Percentiles rank a stretch among this genome's conserved stretches.
These are phyloP conservation scores for Rhizophagus prolifer DNA, from an alignment of 192 early-diverging fungal genomes.

Conservation along the genomic window DNA sequence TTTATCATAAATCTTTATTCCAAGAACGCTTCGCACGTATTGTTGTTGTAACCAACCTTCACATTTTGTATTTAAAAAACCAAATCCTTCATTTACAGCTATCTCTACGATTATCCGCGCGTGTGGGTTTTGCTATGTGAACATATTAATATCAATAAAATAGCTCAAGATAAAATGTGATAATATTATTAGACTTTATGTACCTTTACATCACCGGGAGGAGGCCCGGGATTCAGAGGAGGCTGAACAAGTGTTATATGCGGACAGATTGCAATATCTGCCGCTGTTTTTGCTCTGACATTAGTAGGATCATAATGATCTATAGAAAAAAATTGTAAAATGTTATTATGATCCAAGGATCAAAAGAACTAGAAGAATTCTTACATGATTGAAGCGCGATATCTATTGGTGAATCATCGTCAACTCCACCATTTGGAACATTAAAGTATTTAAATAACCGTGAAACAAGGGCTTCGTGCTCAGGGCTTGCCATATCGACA, in stretches of 20 bases:
- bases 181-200: constrained; percentile 26
- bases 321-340: constrained; percentile 26
- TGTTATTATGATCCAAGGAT: constrained; percentile 22
- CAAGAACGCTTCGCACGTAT: constrained; percentile 11
- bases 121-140: constrained; percentile 19
- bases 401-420: constrained; percentile 17
- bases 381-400: constrained; percentile 19
- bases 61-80: constrained; percentile 10
- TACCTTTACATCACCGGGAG: constrained; percentile 17
- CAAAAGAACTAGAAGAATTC: constrained; percentile 17
- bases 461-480: constrained; percentile 7
- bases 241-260: neutral
- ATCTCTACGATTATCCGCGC: constrained; percentile 14
- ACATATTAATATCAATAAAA: constrained; percentile 21
- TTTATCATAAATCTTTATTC: constrained; percentile 18
- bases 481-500: constrained; percentile 6
- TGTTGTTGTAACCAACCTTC: constrained; percentile 7
- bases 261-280: constrained; percentile 13
- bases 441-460: constrained; percentile 3
- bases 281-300: neutral
- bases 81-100: neutral
- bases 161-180: constrained; percentile 14
- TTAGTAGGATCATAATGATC: constrained; percentile 12
- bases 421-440: constrained; percentile 17
- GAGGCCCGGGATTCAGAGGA: constrained; percentile 23